Evolutionary conservation across 2,329 filamentous ascomycete species (phyloP).

Genomic region (Aurifilum marmelostoma): DNA sequence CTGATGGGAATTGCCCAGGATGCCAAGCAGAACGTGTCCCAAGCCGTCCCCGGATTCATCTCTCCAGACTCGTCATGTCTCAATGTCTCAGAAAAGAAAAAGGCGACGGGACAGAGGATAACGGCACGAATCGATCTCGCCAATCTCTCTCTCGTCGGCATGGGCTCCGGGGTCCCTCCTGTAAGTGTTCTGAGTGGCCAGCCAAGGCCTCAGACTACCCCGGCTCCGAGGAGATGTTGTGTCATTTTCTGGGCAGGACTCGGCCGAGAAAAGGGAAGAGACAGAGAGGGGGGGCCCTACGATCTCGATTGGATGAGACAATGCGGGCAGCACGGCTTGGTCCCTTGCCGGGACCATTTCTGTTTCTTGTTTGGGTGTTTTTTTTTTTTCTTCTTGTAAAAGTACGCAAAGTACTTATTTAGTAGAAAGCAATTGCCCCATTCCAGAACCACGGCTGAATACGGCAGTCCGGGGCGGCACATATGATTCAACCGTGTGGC

Average conservation of each 20-base stretch:
- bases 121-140: neutral
- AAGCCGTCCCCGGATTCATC: constrained; percentile 1
- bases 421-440: no score
- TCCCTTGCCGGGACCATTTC: neutral
- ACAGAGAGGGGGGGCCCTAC: neutral
- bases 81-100: neutral
- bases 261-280: neutral
- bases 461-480: neutral
- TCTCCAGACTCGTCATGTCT: neutral
- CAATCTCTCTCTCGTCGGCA: neutral
- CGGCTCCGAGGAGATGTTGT: neutral
- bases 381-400: neutral
- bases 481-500: neutral
- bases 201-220: neutral
- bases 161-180: neutral
- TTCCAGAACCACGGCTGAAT: constrained; percentile 12
- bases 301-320: constrained; percentile 3
- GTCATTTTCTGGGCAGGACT: neutral
- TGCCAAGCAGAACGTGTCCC: neutral
- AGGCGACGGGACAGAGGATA: neutral
- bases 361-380: no score
- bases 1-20: neutral
- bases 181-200: neutral
- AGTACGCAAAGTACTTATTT: no score
- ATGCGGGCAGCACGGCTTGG: neutral